Base-by-base conservation (phyloP, 2,329 filamentous ascomycete species). In the Paraphoma chrysanthemicola region DNA sequence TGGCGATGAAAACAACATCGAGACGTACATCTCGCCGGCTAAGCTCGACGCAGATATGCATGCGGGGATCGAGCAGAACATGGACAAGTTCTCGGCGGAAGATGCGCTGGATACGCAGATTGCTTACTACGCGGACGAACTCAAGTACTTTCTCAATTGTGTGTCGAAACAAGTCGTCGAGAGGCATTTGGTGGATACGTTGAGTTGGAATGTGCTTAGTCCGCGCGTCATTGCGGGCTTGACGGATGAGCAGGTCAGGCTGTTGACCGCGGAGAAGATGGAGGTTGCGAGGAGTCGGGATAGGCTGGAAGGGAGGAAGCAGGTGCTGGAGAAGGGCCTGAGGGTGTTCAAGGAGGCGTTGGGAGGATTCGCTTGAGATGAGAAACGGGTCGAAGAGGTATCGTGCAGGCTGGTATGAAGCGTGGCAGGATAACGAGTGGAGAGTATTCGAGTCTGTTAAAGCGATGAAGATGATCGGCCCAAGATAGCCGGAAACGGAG, bases 251-350 rank as follows among this genome's bases (percentile, higher is more conserved):
- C 38, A 41, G 38, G n/a, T 41, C 14, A 6, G 6, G 38, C 44
- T 46, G 12, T 8, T 66, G 1, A 56, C 67, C n/a, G 48, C 52
- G 11, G 18, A 14, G 11, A 55, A 67, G 18, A 29, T 80, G 75
- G 39, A 79, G 84, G 0, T 73, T 89, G 5, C 79, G 85, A 0
- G 84, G 85, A 0, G 16, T 41, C 8, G 38, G 38, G 38, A 41
- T 7, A 41, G 38, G n/a, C 16, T 41, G 38, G 38, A 41, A 75
- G 38, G 38, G 10, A 12, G 38, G n/a, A 41, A 41, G 14, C 8
- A 41, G 38, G 38, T 41, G 38, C 16, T 41, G 38, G 38, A 41
- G 38, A 41, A 41, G 38, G 38, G 38, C 8, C 14, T 41, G 11
- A 57, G 48, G 51, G 23, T 14, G 5, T 17, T 31, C 14, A 16